Evolutionary conservation across 495 filamentous ascomycete genomes (phyloP), one percentile per base, ranked within the genome.

Genomic region (Neurospora cerealis): DNA sequence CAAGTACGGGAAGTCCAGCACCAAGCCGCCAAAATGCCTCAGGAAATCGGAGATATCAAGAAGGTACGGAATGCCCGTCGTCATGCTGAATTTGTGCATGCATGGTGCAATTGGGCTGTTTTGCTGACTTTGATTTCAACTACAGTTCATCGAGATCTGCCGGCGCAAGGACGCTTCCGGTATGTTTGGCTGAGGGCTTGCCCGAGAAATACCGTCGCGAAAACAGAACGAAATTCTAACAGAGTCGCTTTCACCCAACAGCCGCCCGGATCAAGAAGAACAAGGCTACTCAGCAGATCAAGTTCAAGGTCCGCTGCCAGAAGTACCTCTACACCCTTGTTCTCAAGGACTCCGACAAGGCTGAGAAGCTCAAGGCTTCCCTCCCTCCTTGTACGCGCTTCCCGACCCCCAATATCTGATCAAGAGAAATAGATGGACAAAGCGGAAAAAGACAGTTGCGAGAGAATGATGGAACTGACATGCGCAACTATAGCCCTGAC

Each of bases 301-400:
- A 99, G 90, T 98, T 99, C 93, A 99, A 99, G 92, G 96, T 99
- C 89, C 93, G 96, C 83, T 98, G 96, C 89, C 86, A 92, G 80
- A 89, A 92, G 79, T 91, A 93, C 88, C 87, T 98, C 78, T 99
- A 99, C 91, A 97, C 96, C 78, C 91, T 98, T 75, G 92, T 96
- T 82, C 91, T 99, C 80, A 97, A 97, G 89, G 93, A 99, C 86
- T 88, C 90, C 80, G 96, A 98, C 79, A 98, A 98, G 93, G 96
- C 95, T 83, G 96, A 98, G 88, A 99, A 99, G 92, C 91, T 99
- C 76, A 98, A 98, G 93, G 95, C 98, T 91, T 93, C 90, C 85
- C 88, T 99, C 73, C 96, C 96, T 75, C 96, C 96, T 80, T 89
- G 96, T 98, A 92, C 80, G 54, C 54, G 92, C 73, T 79, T 44